Conservation (phyloP, 129 eudicot genomes). For the Flaveria bidentis region DNA sequence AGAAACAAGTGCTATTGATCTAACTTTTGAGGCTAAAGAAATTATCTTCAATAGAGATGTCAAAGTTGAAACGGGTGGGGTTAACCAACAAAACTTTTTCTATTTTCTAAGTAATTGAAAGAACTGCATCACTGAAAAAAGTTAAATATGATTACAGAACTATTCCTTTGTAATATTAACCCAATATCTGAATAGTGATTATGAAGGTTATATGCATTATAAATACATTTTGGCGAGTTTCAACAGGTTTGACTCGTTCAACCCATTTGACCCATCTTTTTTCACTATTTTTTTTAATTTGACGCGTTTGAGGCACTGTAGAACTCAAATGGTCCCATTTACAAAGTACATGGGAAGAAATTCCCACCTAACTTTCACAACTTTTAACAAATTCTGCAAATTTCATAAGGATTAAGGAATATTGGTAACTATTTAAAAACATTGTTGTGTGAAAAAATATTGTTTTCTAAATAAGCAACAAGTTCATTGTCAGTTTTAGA, state of each 20-base stretch:
- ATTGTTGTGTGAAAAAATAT: no score
- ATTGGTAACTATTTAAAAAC: no score
- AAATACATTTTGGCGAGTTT: background rate
- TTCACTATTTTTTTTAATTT: background rate
- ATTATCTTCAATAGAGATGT: background rate
- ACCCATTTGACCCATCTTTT: background rate
- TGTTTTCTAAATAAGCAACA: no score
- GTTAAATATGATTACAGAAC: background rate
- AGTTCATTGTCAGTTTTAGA: no score
- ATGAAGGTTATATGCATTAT: background rate
- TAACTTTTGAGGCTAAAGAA: slow-evolving; percentile 19
- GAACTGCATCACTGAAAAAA: background rate
- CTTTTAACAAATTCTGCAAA: no score
- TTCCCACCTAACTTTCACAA: background rate
- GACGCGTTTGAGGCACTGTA: background rate
- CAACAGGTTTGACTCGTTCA: background rate
- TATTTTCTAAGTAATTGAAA: background rate
- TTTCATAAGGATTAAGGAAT: no score
- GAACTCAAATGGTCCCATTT: background rate
- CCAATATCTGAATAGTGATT: background rate
- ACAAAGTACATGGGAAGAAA: background rate
- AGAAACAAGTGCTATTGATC: background rate
- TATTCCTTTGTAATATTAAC: background rate
- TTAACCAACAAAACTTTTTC: background rate
- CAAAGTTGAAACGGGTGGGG: background rate